Conservation (phyloP, 1,284 basidiomycete genomes). For the Termitomyces sp. region DNA sequence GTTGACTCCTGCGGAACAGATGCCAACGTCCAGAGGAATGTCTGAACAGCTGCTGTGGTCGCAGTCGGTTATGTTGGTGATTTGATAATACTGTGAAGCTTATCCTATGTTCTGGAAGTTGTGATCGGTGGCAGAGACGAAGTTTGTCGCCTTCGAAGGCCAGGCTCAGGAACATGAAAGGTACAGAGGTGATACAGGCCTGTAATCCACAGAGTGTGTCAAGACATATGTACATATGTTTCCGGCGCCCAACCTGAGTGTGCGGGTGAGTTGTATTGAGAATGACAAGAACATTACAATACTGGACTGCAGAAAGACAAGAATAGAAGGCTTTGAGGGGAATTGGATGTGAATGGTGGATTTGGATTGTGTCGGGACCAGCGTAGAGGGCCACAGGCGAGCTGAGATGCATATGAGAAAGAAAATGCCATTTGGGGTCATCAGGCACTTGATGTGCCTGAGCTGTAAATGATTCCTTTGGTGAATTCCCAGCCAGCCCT, state of each 20-base stretch:
- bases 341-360: neutral
- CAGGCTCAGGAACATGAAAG: slow-evolving; percentile 12
- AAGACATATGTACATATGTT: slow-evolving; percentile 6
- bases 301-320: too few relatives aligned
- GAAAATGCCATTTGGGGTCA: slow-evolving; percentile 17
- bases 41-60: neutral
- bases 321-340: neutral
- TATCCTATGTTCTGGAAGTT: too few relatives aligned
- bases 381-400: neutral
- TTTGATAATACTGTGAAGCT: neutral
- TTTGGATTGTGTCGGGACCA: neutral
- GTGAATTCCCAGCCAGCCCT: slow-evolving; percentile 19
- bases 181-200: slow-evolving; percentile 4
- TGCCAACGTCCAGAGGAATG: neutral
- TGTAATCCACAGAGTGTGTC: neutral
- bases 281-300: neutral
- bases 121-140: neutral
- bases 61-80: neutral
- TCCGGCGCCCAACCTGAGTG: neutral
- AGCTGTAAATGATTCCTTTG: slow-evolving; percentile 19
- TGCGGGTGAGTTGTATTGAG: neutral
- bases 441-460: slow-evolving; percentile 22
- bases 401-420: slow-evolving; percentile 8
- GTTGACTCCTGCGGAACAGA: too few relatives aligned
- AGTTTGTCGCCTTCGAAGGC: neutral